Evolutionary conservation across 2,329 filamentous ascomycete species (phyloP), one percentile per base, ranked within the genome.

Genomic region (Hypoxylon sp.): DNA sequence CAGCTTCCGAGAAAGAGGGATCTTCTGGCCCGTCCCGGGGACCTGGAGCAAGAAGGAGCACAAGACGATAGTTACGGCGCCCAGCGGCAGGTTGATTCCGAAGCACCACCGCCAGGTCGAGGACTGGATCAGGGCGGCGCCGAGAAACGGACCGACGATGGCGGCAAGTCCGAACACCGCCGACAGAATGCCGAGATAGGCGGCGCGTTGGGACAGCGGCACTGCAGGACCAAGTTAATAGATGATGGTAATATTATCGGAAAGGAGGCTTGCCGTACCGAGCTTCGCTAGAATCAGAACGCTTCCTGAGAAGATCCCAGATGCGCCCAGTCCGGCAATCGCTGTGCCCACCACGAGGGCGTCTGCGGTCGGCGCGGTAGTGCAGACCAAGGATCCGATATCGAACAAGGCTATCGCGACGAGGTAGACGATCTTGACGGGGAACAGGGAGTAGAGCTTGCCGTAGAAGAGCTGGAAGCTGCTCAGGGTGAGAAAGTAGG

Each of bases 401-500:
- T 74, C 74, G 42, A 75, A 76, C 49, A 57, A 9, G 29, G 15
- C 40, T 23, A 61, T 47, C 2, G 50, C 49, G 15, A 23, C 18
- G 1, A 58, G 46, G 26, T 65, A 65, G 1, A 64, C 40, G 7
- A 38, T 8, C 21, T 68, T 71, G 38, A 60, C 48, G 18, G 58
- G 29, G 37, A 62, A 60, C 3, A 57, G n/a, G n/a, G 38, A 64
- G 45, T 70, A 70, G 1, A 70, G 58, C 33, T 67, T 69, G 20
- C 67, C 67, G 49, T 67, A 70, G 42, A 67, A 65, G 4, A 68
- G 64, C 41, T 73, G 72, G 35, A 74, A 71, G 3, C 72, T 69
- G 54, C 69, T 63, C 38, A 70, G 56, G 38, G 72, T 73, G 56
- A 75, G 68, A 55, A 73, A 60, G 53, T 75, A 73, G 21, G 71